Conservation (phyloP, 129 eudicot genomes). For the Apium graveolens region DNA sequence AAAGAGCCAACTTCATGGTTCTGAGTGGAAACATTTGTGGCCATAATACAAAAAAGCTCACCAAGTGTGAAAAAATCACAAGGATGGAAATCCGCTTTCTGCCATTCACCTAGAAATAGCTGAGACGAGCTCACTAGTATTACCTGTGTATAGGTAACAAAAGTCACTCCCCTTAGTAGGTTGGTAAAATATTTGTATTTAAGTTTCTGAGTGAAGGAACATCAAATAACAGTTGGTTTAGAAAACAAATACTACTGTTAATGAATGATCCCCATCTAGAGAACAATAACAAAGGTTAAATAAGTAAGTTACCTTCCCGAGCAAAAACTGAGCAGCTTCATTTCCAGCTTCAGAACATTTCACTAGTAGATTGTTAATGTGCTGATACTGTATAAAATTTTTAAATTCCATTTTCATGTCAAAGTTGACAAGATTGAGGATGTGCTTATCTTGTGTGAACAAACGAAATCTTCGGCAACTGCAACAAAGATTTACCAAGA, state of each 20-base stretch:
- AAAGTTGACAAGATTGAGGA: background rate
- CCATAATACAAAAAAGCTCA: too few species aligned
- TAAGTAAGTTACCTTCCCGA: conserved; percentile 15
- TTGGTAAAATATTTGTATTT: background rate
- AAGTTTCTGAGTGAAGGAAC: background rate
- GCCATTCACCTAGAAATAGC: background rate
- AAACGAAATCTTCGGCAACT: conserved; percentile 1
- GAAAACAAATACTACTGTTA: background rate
- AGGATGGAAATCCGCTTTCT: background rate
- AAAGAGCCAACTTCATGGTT: background rate
- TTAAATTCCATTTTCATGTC: background rate
- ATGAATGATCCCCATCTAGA: background rate
- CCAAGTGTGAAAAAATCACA: too few species aligned
- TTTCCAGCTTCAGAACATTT: conserved; percentile 12
- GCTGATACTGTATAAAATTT: background rate
- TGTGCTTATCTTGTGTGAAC: background rate
- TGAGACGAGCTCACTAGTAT: conserved; percentile 11
- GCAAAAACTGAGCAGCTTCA: conserved; percentile 6
- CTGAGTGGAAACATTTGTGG: background rate
- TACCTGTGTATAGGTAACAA: background rate
- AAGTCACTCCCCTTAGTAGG: background rate
- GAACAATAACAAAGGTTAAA: background rate
- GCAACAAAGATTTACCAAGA: background rate
- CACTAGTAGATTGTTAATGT: background rate
- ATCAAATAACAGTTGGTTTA: background rate